Percentiles rank a stretch among this genome's conserved stretches.
These are phyloP conservation scores for Fusarium buharicum DNA, from an alignment of 2,329 filamentous ascomycete species.

Conservation along the genomic window DNA sequence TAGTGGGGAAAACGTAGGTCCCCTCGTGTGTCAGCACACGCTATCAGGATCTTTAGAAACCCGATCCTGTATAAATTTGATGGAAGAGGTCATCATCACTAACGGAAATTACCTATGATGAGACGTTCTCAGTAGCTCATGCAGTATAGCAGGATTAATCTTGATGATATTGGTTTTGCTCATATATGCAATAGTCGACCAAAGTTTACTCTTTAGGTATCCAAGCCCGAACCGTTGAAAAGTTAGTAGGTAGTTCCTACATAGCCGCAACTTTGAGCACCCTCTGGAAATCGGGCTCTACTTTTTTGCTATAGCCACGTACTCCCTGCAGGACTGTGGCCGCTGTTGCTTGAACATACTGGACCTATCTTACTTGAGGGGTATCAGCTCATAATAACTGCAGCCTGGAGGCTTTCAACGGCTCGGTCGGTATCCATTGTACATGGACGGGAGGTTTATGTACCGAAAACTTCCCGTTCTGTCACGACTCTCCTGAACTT, in stretches of 20 bases:
- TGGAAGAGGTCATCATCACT: too few relatives aligned
- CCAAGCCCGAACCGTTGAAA: neutral
- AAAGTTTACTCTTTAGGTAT: neutral
- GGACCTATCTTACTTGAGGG: too few relatives aligned
- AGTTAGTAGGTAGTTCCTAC: neutral
- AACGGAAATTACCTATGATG: too few relatives aligned
- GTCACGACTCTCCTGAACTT: conserved; percentile 10
- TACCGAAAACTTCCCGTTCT: too few relatives aligned
- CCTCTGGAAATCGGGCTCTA: neutral
- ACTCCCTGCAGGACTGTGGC: conserved; percentile 3
- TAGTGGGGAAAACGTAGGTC: conserved; percentile 35
- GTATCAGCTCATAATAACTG: too few relatives aligned
- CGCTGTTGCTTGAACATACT: conserved; percentile 8
- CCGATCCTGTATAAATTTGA: neutral
- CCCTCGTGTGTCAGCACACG: conserved; percentile 23
- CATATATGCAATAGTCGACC: too few relatives aligned
- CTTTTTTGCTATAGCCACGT: neutral
- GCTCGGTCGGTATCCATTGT: too few relatives aligned
- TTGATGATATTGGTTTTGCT: too few relatives aligned
- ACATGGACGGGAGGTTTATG: too few relatives aligned
- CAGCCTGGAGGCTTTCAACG: too few relatives aligned
- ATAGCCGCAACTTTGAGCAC: neutral
- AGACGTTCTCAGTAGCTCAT: neutral
- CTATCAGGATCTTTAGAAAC: conserved; percentile 38
- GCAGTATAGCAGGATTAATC: neutral